Conservation (phyloP, 2,329 filamentous ascomycete species). For the Talaromyces verruculosus region DNA sequence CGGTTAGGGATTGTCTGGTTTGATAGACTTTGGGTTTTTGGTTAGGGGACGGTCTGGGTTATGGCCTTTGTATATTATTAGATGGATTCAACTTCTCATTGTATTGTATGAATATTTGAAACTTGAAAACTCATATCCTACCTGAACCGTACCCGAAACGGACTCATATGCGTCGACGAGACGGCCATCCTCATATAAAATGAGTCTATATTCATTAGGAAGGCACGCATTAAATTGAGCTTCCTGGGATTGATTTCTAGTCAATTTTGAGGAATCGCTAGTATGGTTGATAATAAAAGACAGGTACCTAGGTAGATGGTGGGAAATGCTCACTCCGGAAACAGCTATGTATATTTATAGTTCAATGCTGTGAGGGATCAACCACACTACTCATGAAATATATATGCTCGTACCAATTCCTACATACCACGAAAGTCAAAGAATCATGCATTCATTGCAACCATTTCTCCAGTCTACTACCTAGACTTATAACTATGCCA, state of each 20-base stretch:
- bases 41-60: not conserved
- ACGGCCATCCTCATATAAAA: not conserved
- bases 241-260: too few species aligned
- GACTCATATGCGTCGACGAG: not conserved
- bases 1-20: not conserved
- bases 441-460: not conserved
- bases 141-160: not conserved
- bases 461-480: constrained; percentile 1
- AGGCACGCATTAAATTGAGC: too few species aligned
- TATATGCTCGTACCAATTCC: not conserved
- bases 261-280: too few species aligned
- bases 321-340: too few species aligned
- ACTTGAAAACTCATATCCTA: not conserved
- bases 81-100: not conserved
- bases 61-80: constrained; percentile 7
- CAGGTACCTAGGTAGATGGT: too few species aligned
- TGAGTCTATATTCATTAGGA: too few species aligned
- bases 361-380: too few species aligned
- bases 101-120: not conserved
- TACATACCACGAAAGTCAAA: not conserved
- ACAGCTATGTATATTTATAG: too few species aligned
- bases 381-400: not conserved
- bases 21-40: not conserved
- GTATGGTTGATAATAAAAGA: too few species aligned
- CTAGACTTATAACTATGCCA: constrained; percentile 2